Conservation (phyloP, 179 eudicot genomes). For the Beta lomatogona region DNA sequence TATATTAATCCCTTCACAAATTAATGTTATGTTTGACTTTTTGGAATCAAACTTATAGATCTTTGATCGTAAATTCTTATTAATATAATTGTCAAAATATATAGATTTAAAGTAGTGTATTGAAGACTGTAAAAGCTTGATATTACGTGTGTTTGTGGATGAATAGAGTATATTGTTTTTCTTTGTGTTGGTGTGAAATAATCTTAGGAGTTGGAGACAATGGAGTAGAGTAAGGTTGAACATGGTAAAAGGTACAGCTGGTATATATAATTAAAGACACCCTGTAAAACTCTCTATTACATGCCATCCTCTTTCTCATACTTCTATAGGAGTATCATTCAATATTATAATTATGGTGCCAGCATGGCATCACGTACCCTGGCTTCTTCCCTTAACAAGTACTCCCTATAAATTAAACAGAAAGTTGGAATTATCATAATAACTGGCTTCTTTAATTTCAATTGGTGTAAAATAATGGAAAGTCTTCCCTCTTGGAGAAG, state of each 20-base stretch:
- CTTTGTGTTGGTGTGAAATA: not conserved
- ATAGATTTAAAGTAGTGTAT: too few relatives aligned
- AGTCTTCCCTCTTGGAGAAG: constrained; percentile 4
- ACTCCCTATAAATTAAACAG: too few relatives aligned
- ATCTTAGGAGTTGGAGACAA: constrained; percentile 19
- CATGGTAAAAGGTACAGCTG: constrained; percentile 32
- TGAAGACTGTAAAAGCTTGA: too few relatives aligned
- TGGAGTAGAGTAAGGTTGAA: constrained; percentile 20
- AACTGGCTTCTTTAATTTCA: too few relatives aligned
- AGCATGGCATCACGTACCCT: constrained; percentile 29
- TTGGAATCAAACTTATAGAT: too few relatives aligned
- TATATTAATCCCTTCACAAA: too few relatives aligned
- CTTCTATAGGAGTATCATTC: not conserved
- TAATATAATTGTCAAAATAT: too few relatives aligned
- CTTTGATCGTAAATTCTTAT: too few relatives aligned
- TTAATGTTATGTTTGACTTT: too few relatives aligned
- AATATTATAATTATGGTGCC: constrained; percentile 19
- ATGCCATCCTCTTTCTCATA: constrained; percentile 28
- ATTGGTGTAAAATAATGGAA: not conserved
- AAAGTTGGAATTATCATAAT: too few relatives aligned
- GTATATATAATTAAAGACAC: constrained; percentile 23
- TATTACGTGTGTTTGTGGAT: too few relatives aligned
- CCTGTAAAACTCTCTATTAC: constrained; percentile 35
- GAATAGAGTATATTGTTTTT: too few relatives aligned
- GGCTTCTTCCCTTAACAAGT: not conserved